A percentile compares a stretch with the other conserved stretches of the same genome.
phyloP scores from a whole-genome alignment of 2,329 filamentous ascomycete species.

The Cyphellophora europaea region DNA sequence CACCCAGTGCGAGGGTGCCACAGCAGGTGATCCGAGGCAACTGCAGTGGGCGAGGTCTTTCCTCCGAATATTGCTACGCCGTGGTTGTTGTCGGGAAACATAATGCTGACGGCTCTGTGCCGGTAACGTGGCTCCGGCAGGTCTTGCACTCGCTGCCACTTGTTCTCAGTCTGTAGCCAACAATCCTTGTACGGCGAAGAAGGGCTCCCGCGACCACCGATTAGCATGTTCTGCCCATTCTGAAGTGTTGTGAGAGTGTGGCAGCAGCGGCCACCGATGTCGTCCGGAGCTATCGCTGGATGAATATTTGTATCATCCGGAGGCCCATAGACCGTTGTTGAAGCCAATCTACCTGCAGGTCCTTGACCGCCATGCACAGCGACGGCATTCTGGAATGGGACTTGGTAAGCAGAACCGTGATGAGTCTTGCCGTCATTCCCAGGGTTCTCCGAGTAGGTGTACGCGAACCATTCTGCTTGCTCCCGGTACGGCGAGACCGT shows the following conservation, averaged over 20 bases:
- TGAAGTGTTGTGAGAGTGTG: constrained; percentile 64
- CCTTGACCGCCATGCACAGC: constrained; percentile 34
- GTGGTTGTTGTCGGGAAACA: constrained; percentile 26
- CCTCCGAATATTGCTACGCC: constrained; percentile 54
- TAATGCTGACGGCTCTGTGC: constrained; percentile 53
- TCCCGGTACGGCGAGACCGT: constrained; percentile 16
- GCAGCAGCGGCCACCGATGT: constrained; percentile 50
- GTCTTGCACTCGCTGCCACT: constrained; percentile 56
- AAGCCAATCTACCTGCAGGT: constrained; percentile 37
- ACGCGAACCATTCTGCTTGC: constrained; percentile 14
- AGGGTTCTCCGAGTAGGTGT: constrained; percentile 28
- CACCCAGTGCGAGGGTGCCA: constrained; percentile 45
- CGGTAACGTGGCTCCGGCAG: constrained; percentile 67
- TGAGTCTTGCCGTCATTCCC: constrained; percentile 42
- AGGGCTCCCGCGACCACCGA: constrained; percentile 73
- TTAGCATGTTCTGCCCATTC: constrained; percentile 51
- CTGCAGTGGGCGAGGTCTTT: constrained; percentile 39
- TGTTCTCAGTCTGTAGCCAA: constrained; percentile 58
- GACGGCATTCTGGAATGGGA: constrained; percentile 29
- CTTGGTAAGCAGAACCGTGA: constrained; percentile 46
- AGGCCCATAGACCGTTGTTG: constrained; percentile 38
- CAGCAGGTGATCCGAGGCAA: constrained; percentile 46
- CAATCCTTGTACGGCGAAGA: constrained; percentile 60
- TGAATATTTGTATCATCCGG: constrained; percentile 36
- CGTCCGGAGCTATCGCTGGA: constrained; percentile 33